phyloP scores from a whole-genome alignment of 441 rosid genomes.

The Lepidium campestre region DNA sequence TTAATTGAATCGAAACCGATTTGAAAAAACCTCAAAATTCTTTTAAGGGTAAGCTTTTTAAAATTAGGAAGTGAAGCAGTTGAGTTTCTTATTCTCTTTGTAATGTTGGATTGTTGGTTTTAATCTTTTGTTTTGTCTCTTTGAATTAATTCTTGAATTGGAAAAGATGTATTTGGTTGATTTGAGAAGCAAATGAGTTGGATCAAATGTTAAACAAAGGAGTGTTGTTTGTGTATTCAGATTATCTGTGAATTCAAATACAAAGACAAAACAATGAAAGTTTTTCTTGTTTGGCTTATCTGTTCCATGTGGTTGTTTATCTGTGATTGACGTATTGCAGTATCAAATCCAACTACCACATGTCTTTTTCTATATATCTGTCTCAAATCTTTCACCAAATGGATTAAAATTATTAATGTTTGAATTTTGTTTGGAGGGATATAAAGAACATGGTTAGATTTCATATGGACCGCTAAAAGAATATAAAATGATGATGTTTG shows the following conservation, averaged over 20 bases:
- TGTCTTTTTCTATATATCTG: constrained; percentile 11
- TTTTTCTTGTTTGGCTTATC: constrained; percentile 1
- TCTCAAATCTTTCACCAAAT: constrained; percentile 1
- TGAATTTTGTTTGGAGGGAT: constrained; percentile 1
- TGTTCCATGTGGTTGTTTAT: constrained; percentile 15
- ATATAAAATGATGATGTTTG: constrained; percentile 12
- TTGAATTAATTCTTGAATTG: constrained; percentile 13
- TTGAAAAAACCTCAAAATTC: constrained; percentile 4
- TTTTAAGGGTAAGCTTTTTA: constrained; percentile 13
- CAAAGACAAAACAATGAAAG: neutral
- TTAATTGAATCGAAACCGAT: neutral
- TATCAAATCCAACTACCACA: constrained; percentile 20
- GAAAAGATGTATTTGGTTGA: constrained; percentile 17
- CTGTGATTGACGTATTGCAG: constrained; percentile 19
- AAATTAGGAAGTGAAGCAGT: constrained; percentile 8
- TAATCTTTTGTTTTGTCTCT: constrained; percentile 1
- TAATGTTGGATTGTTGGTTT: constrained; percentile 7
- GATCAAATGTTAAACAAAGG: neutral
- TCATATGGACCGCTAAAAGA: constrained; percentile 12
- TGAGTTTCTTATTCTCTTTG: neutral
- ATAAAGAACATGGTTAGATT: neutral
- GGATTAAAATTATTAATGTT: constrained; percentile 2
- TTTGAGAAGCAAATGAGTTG: no score
- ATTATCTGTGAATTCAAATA: constrained; percentile 1
- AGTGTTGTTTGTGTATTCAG: neutral